Conservation (phyloP, 495 filamentous ascomycete species). For the Podospora fimiseda region DNA sequence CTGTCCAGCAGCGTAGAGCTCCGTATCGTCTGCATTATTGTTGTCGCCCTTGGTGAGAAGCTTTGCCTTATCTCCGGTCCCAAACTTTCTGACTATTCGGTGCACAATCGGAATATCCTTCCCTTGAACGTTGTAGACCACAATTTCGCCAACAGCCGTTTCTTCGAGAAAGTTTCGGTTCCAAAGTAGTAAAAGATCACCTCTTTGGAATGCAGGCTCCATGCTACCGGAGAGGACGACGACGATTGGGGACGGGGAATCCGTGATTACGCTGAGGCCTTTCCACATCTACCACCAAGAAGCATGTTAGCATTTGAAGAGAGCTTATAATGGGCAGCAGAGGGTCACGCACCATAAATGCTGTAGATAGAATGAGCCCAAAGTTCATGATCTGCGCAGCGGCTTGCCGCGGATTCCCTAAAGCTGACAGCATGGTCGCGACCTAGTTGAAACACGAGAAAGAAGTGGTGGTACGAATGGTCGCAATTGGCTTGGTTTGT, state of each 20-base stretch:
- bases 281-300: slow-evolving; percentile 67
- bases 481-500: too few species aligned
- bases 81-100: slow-evolving; percentile 69
- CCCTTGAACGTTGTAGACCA: slow-evolving; percentile 87
- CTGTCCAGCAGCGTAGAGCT: slow-evolving; percentile 77
- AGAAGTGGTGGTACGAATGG: too few species aligned
- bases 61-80: slow-evolving; percentile 48
- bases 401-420: slow-evolving; percentile 73
- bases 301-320: neutral
- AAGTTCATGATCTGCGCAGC: slow-evolving; percentile 92
- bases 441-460: too few species aligned
- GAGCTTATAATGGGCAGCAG: neutral
- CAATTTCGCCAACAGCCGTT: slow-evolving; percentile 76
- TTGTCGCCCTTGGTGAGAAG: slow-evolving; percentile 98
- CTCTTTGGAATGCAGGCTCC: slow-evolving; percentile 96
- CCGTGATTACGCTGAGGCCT: slow-evolving; percentile 75
- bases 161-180: slow-evolving; percentile 67
- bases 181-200: slow-evolving; percentile 91
- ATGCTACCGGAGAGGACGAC: slow-evolving; percentile 92
- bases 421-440: slow-evolving; percentile 76
- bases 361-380: slow-evolving; percentile 85
- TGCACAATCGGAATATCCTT: slow-evolving; percentile 97
- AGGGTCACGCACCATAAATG: slow-evolving; percentile 64
- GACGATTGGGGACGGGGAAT: slow-evolving; percentile 89
- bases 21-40: slow-evolving; percentile 88